Evolutionary conservation across 345 rosid species (phyloP), one percentile per base, ranked within the genome.

Genomic region (Luvunga scandens): DNA sequence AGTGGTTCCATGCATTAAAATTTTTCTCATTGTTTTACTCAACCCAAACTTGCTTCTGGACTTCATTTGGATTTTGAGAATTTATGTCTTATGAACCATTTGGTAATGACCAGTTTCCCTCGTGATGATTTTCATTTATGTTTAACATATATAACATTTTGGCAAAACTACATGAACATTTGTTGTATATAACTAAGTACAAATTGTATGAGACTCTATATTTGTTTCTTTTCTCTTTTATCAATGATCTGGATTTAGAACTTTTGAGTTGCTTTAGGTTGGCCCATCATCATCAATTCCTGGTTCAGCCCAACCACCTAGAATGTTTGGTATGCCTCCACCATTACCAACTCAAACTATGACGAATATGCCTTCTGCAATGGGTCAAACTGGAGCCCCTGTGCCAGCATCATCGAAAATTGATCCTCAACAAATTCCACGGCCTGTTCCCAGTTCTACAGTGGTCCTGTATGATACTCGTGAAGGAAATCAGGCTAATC

Each of bases 341-440:
- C 87, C 86, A n/a, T 83, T 90, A 77, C 93, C 93, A 82, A 86
- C 88, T 88, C 99, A 93, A 81, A 83, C 93, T 63, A 89, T 89
- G 97, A 90, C 97, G 70, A 84, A 89, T 64, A 92, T 92, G 81
- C 87, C 96, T 67, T 90, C 96, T 75, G 90, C 89, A 64, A 83
- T 90, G 76, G 95, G 95, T 60, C 97, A 93, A 83, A 77, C 94
- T 77, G 98, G 98, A 79, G 85, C 87, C 65, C 80, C 99, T 79
- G 56, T 78, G 69, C 83, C 93, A 50, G 91, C 91, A 64, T 66
- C 93, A 59, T 92, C 99, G 61, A 92, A 89, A 87, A 96, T 96
- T 55, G 99, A 96, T 85, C 97, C 95, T 72, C 91, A 88, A 86
- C 98, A 96, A 87, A 94, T 96, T 82, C 99, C 99, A 36, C 86